A percentile compares a stretch with the other conserved stretches of the same genome.
Evolutionary conservation across 2,329 filamentous ascomycete genomes (phyloP).

Genomic region (Corynespora cassiicola): DNA sequence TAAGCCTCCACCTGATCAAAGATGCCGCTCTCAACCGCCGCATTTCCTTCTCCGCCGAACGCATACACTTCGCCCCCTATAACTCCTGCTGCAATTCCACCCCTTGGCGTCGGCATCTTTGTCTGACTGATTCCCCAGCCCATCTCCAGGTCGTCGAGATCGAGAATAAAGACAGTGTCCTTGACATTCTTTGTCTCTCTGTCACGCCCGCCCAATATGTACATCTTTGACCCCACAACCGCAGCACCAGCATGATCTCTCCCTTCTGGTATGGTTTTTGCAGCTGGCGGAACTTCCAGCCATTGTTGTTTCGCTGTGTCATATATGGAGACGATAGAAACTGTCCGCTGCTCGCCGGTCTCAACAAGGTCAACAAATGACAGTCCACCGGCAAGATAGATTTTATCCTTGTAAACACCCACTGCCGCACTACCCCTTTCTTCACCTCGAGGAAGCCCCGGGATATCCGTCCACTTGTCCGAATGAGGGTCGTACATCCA

Average conservation of each 20-base stretch:
- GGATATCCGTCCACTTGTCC: slow-evolving; percentile 15
- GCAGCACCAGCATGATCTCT: slow-evolving; percentile 33
- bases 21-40: slow-evolving; percentile 14
- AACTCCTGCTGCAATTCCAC: slow-evolving; percentile 23
- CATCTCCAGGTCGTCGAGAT: slow-evolving; percentile 22
- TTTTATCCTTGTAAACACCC: slow-evolving; percentile 19
- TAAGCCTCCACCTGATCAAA: slow-evolving; percentile 29
- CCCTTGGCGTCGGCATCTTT: slow-evolving; percentile 32
- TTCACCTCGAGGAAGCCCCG: slow-evolving; percentile 7
- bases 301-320: slow-evolving; percentile 17
- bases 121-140: slow-evolving; percentile 23
- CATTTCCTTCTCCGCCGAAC: slow-evolving; percentile 35
- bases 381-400: slow-evolving; percentile 31
- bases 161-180: slow-evolving; percentile 28
- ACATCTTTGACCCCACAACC: slow-evolving; percentile 27
- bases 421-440: slow-evolving; percentile 28
- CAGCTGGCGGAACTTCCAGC: slow-evolving; percentile 10
- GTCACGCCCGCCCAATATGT: slow-evolving; percentile 30
- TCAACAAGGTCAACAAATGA: slow-evolving; percentile 10
- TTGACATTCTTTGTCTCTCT: slow-evolving; percentile 18
- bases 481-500: slow-evolving; percentile 21
- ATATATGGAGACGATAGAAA: slow-evolving; percentile 23
- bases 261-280: slow-evolving; percentile 22
- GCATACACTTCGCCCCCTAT: slow-evolving; percentile 29
- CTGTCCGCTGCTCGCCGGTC: slow-evolving; percentile 10